Evolutionary conservation across 2,329 filamentous ascomycete genomes (phyloP), one percentile per base, ranked within the genome.

Genomic region (Epichloe amarillans): DNA sequence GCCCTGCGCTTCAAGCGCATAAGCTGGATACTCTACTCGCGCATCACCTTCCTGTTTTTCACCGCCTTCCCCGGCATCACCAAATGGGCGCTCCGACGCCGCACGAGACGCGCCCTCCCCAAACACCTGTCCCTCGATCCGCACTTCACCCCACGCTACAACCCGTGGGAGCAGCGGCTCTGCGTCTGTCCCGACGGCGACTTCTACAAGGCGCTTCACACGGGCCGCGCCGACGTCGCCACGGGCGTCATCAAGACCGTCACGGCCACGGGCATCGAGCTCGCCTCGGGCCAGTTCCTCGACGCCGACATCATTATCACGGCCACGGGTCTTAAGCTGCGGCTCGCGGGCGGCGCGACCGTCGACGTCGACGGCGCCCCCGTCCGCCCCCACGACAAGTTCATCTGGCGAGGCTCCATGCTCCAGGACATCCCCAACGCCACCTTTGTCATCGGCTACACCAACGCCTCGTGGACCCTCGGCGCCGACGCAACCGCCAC

Each of bases 101-200:
- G 69, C 5, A 72, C 75, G 10, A 69, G 73, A 19, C 64, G 60
- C 36, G 38, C 77, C 17, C 58, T 86, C 30, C 67, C 65, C 8
- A 57, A 59, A 2, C 62, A 60, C 33, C 75, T 76, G 12, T 63
- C 66, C 39, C 56, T 58, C 12, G 65, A 72, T 39, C 71, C 87
- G 0, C 81, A 84, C 62, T 84, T 84, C 65, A 74, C 72, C 5
- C 82, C 81, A 81, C 61, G 60, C 2, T 84, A 85, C 57, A 72
- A 75, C 43, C 80, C 80, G 0, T 82, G 84, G 75, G 76, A 86
- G 47, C 86, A 93, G 64, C 78, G 86, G 0, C 68, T 90, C n/a
- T 89, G 86, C 58, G 67, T 86, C 50, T 80, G 63, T 21, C 72
- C 71, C 0, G 67, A 72, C 47, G 72, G 70, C 3, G 75, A 79